A percentile compares a stretch with the other conserved stretches of the same genome.
phyloP scores from a whole-genome alignment of 805 yeast genomes.

The Pichia deserticola region DNA sequence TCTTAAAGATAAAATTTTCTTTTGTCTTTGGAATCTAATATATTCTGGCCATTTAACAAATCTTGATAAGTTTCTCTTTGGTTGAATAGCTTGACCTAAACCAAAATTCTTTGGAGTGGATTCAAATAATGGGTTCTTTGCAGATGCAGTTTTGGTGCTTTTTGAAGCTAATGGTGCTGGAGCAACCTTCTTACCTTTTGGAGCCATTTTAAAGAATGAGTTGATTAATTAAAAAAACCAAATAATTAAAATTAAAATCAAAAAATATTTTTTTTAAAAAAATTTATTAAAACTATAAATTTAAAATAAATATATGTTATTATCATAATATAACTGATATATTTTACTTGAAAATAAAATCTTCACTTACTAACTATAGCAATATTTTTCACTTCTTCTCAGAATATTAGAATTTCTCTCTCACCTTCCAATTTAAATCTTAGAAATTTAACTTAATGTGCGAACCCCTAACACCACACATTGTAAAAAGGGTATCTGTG shows the following conservation, averaged over 20 bases:
- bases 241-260: no score
- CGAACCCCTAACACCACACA: neutral
- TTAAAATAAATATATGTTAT: no score
- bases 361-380: no score
- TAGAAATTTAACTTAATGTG: neutral
- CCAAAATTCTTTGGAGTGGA: constrained; percentile 90
- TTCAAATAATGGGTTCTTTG: constrained; percentile 81
- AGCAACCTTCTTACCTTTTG: constrained; percentile 77
- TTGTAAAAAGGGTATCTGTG: neutral
- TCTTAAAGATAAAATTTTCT: constrained; percentile 91
- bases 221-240: neutral
- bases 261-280: no score
- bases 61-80: constrained; percentile 92
- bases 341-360: no score
- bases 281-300: no score
- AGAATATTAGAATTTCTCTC: no score
- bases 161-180: constrained; percentile 96
- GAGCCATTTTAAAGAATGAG: constrained; percentile 9
- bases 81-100: constrained; percentile 93
- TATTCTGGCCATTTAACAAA: constrained; percentile 99
- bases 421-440: no score
- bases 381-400: no score
- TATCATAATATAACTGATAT: no score
- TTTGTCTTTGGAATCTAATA: constrained; percentile 98
- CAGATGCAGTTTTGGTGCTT: constrained; percentile 40